These are phyloP conservation scores for Paraglomus occultum DNA, from an alignment of 192 early-diverging fungal species.

Conservation along the genomic window DNA sequence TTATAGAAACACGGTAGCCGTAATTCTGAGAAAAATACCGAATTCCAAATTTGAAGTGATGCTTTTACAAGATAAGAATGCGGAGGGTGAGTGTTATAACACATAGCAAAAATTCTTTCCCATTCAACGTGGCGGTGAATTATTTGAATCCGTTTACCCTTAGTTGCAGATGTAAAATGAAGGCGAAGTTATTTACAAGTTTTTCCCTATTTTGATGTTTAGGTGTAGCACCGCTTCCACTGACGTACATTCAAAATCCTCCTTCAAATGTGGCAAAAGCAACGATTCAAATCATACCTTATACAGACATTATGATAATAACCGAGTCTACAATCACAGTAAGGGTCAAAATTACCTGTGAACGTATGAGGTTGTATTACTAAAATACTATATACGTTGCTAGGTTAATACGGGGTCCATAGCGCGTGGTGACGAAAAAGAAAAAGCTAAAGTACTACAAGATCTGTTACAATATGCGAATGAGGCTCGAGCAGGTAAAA, in stretches of 20 bases:
- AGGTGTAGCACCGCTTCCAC: constrained; percentile 50
- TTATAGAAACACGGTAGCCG: constrained; percentile 64
- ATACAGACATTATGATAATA: constrained; percentile 56
- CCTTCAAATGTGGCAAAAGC: constrained; percentile 28
- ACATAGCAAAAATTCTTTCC: too few species aligned
- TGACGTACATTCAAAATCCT: constrained; percentile 49
- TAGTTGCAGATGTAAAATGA: not conserved
- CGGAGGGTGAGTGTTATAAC: constrained; percentile 22
- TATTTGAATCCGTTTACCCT: not conserved
- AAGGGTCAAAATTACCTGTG: constrained; percentile 7
- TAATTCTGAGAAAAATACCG: constrained; percentile 53
- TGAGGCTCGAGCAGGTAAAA: constrained; percentile 35
- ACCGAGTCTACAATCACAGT: constrained; percentile 56
- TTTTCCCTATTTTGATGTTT: constrained; percentile 1
- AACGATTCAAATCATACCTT: constrained; percentile 45
- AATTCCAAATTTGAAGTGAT: constrained; percentile 18
- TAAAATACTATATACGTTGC: not conserved
- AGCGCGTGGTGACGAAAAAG: constrained; percentile 36
- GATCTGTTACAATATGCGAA: constrained; percentile 36
- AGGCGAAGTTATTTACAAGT: not conserved
- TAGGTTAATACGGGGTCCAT: constrained; percentile 38
- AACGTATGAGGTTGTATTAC: not conserved
- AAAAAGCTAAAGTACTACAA: constrained; percentile 31
- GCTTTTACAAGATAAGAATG: constrained; percentile 43
- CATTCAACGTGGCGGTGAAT: constrained; percentile 29